These are phyloP conservation scores for Ophiostoma piceae DNA, from an alignment of 2,329 filamentous ascomycete genomes.

Conservation along the genomic window DNA sequence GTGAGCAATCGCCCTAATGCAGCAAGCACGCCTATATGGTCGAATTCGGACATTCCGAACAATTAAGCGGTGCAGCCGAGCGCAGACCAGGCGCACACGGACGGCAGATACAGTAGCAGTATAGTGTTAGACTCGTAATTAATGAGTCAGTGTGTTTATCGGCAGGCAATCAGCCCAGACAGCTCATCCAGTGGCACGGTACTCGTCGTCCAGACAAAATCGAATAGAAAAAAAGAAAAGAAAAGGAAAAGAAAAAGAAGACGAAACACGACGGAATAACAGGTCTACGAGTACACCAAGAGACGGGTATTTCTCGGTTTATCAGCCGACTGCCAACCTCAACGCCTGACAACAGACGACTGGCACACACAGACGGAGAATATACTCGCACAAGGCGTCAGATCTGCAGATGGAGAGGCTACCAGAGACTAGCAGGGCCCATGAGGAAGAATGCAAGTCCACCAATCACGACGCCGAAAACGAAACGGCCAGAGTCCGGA, in stretches of 20 bases:
- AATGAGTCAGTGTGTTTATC: neutral
- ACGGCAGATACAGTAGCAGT: neutral
- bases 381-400: neutral
- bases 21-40: neutral
- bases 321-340: neutral
- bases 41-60: neutral
- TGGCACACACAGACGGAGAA: neutral
- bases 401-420: conserved; percentile 3
- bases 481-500: neutral
- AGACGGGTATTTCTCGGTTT: neutral
- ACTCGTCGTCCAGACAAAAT: neutral
- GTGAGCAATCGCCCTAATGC: neutral
- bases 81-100: too few species aligned
- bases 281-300: too few species aligned
- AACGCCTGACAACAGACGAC: neutral
- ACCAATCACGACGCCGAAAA: neutral
- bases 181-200: neutral
- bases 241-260: neutral
- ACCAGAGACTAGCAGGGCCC: neutral
- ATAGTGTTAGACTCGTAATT: neutral
- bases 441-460: neutral
- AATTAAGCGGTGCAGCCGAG: neutral
- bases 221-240: neutral
- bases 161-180: too few species aligned
- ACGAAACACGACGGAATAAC: neutral